phyloP scores from a whole-genome alignment of 805 yeast genomes.

The Spathaspora passalidarum region DNA sequence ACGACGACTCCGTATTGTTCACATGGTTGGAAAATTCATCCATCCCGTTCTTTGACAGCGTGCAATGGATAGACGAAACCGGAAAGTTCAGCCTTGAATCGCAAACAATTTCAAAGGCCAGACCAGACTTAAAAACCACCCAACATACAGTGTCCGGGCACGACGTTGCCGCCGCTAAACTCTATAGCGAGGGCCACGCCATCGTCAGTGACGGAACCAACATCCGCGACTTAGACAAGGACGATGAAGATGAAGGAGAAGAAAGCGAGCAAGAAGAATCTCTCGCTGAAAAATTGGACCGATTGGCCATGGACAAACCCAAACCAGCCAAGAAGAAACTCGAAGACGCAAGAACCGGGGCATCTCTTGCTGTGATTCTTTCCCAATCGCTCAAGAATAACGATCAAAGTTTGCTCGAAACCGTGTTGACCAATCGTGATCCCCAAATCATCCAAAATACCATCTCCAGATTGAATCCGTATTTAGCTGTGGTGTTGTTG shows the following conservation, averaged over 20 bases:
- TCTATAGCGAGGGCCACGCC: constrained; percentile 60
- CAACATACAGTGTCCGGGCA: constrained; percentile 43
- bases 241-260: constrained; percentile 44
- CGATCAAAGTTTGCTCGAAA: constrained; percentile 82
- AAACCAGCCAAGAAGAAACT: constrained; percentile 35
- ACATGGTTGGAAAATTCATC: constrained; percentile 65
- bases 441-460: constrained; percentile 49
- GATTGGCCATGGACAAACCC: constrained; percentile 22
- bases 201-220: constrained; percentile 64
- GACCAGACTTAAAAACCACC: constrained; percentile 39
- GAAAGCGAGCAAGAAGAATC: constrained; percentile 33
- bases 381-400: constrained; percentile 85
- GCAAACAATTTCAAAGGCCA: constrained; percentile 31
- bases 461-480: constrained; percentile 45
- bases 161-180: constrained; percentile 51
- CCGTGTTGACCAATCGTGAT: constrained; percentile 63
- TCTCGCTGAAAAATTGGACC: constrained; percentile 54
- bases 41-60: constrained; percentile 53
- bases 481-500: constrained; percentile 47
- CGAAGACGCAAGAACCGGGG: constrained; percentile 56
- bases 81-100: constrained; percentile 22
- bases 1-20: constrained; percentile 36
- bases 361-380: constrained; percentile 74
- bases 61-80: constrained; percentile 44
- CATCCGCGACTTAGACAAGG: constrained; percentile 50